These are phyloP conservation scores for Solanum pinnatisectum DNA, from an alignment of 257 asterid genomes.

Conservation along the genomic window DNA sequence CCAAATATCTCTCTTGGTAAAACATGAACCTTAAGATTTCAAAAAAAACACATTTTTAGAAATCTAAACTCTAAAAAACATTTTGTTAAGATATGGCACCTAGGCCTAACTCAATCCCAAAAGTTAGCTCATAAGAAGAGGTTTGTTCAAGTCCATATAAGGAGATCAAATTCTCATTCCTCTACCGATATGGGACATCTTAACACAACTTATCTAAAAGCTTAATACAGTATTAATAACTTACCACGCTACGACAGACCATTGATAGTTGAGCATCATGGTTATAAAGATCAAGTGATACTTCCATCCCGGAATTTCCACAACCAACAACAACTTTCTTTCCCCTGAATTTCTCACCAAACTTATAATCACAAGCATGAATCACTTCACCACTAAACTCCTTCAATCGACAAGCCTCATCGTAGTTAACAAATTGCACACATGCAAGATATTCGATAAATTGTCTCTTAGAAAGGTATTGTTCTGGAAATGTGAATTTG, in stretches of 20 bases:
- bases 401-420: constrained; percentile 22
- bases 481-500: no score
- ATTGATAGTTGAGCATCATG: constrained; percentile 3
- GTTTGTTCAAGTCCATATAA: no score
- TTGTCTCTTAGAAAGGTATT: no score
- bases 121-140: no score
- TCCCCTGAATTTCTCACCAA: constrained; percentile 1
- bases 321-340: constrained; percentile 7
- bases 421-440: constrained; percentile 34
- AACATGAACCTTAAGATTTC: constrained; percentile 47
- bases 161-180: no score
- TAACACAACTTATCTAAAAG: not conserved
- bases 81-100: no score
- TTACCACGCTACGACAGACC: constrained; percentile 27
- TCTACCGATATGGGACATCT: no score
- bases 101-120: no score
- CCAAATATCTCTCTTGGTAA: constrained; percentile 51
- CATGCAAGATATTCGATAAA: no score
- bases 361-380: constrained; percentile 10
- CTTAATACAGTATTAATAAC: not conserved
- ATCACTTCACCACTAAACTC: not conserved
- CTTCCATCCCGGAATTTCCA: constrained; percentile 20
- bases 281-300: constrained; percentile 8
- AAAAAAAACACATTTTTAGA: not conserved
- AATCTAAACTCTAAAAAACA: not conserved